Evolutionary conservation across 306 rosid species (phyloP), one percentile per base, ranked within the genome.

Genomic region (Morella rubra): DNA sequence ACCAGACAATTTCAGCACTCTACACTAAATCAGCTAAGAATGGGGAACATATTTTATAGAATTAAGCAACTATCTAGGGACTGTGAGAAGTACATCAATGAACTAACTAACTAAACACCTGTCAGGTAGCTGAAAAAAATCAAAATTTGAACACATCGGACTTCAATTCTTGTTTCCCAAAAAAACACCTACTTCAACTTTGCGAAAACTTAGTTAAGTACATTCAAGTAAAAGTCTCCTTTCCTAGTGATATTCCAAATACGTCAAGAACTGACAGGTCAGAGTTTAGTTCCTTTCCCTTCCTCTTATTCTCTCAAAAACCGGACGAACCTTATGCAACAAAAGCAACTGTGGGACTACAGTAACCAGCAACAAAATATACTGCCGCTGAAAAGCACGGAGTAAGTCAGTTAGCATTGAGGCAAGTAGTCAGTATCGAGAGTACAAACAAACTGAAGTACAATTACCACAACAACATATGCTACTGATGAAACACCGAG

Each of bases 21-120:
- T 72, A 64, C 49, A 52, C 54, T 67, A 71, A 59, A 76, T 69
- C 74, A 54, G 64, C 47, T 46, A 53, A 74, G 27, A 65, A 60
- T 27, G 5, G 50, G 46, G 71, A 8, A 41, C 47, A 18, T 3
- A 7, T 65, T 16, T 65, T 16, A 18, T 18, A n/a, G 71, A 16
- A 42, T 44, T 24, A 6, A 65, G 22, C 15, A 41, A 12, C 42
- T 5, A 65, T 19, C 20, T 8, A 22, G 40, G 10, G 32, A 3
- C 60, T 0, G 27, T n/a, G 53, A 12, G 53, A 15, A n/a, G 7
- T 18, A 37, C 37, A 40, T 18, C 13, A 41, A 62, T 40, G 32
- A 12, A 13, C n/a, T 40, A 41, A 64, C 47, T 16, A 41, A 64
- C 50, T 65, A 2, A 32, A 9, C 22, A 27, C 42, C 46, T 12